These are phyloP conservation scores for Saturnispora saitoi DNA, from an alignment of 805 yeast genomes.

Conservation along the genomic window DNA sequence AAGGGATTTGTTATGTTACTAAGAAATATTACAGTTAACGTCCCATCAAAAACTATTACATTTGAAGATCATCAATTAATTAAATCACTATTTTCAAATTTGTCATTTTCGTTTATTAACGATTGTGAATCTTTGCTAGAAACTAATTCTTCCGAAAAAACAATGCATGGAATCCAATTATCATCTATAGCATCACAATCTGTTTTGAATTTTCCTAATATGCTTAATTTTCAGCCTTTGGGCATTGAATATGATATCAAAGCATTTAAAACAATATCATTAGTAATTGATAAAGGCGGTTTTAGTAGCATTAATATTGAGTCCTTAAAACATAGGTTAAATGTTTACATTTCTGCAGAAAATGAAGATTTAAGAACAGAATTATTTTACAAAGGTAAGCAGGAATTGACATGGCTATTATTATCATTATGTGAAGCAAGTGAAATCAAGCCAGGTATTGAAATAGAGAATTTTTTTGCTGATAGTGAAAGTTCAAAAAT, in stretches of 20 bases:
- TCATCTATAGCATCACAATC: constrained; percentile 2
- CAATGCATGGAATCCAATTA: neutral
- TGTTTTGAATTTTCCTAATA: constrained; percentile 5
- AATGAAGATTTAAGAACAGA: constrained; percentile 6
- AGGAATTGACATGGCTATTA: constrained; percentile 1
- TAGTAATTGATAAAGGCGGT: constrained; percentile 1
- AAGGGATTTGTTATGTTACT: constrained; percentile 20
- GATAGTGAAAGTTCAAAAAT: neutral
- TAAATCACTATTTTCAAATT: neutral
- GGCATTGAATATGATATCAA: neutral
- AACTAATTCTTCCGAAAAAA: neutral
- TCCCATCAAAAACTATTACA: neutral
- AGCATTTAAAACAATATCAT: constrained; percentile 1
- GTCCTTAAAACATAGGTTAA: neutral
- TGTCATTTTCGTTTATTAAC: neutral
- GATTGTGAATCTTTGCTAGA: neutral
- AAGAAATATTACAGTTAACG: constrained; percentile 18
- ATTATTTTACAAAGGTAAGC: constrained; percentile 6
- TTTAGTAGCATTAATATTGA: neutral
- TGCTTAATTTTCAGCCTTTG: neutral
- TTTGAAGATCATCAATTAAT: neutral
- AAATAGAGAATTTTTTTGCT: neutral
- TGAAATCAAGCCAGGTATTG: neutral
- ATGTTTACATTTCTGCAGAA: neutral
- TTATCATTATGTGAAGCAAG: constrained; percentile 4